Evolutionary conservation across 2,329 filamentous ascomycete species (phyloP), one percentile per base, ranked within the genome.

Genomic region (Ramularia collo-cygni): DNA sequence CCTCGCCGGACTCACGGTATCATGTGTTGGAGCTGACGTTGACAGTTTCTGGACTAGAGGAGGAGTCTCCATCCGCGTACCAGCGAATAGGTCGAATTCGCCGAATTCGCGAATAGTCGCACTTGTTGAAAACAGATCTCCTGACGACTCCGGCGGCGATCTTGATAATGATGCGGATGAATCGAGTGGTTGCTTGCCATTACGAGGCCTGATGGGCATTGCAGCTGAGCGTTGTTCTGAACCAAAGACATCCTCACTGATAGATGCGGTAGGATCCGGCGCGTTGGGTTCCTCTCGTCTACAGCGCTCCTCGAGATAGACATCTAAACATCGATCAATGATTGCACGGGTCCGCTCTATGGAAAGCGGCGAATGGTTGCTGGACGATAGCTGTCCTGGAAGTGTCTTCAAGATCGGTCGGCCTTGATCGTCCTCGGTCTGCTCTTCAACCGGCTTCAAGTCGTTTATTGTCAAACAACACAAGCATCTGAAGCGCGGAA

Each of bases 381-480:
- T 42, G 34, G 37, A 37, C 9, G 42, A 41, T 9, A 47, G 29
- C 38, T 50, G 34, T 29, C 33, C 37, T 24, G 44, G 40, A 36
- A 46, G 50, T 44, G 19, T 44, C 28, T 29, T 44, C 47, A 16
- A 30, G 27, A 42, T 36, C 15, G 45, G 43, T 34, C 40, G 28
- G 35, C 44, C 47, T 37, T 45, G 45, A 36, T 44, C 44, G 31
- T 42, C 44, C 28, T 50, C 43, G 32, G 42, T 37, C 44, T 50
- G 40, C 40, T 55, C 47, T 39, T 40, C 42, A 17, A 48, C 52
- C 51, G 61, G 49, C 40, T 55, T 53, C 37, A 94, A 63, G 58
- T 94, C 87, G 58, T 93, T 94, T 58, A 95, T 79, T 13, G 84
- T 92, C 54, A 85, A 68, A 61, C 88, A 95, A 39, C 85, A 82